A percentile compares a stretch with the other conserved stretches of the same genome.
phyloP scores from a whole-genome alignment of 352 stramenopile species.

The Globisporangium megalacanthum region DNA sequence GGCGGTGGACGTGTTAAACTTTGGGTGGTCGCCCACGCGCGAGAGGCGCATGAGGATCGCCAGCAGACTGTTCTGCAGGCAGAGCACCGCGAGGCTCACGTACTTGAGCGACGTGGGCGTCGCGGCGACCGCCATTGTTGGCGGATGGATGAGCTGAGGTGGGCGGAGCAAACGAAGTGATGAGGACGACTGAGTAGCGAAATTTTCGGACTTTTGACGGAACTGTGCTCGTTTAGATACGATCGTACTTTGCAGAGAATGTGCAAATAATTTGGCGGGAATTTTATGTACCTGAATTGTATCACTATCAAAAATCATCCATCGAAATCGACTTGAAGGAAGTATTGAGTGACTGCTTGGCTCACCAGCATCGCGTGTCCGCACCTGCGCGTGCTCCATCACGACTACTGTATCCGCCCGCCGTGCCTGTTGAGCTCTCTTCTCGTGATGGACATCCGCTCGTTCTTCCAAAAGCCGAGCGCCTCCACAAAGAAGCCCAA shows the following conservation, averaged over 20 bases:
- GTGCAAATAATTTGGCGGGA: too few relatives aligned
- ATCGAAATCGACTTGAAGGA: too few relatives aligned
- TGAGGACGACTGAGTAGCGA: background rate
- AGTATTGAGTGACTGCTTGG: background rate
- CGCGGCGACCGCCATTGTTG: background rate
- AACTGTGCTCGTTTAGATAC: too few relatives aligned
- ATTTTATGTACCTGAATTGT: too few relatives aligned
- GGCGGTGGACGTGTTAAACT: slow-evolving; percentile 71
- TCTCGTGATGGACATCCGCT: slow-evolving; percentile 73
- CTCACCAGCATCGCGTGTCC: background rate
- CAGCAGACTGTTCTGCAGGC: slow-evolving; percentile 73
- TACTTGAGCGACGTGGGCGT: slow-evolving; percentile 62
- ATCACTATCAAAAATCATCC: too few relatives aligned
- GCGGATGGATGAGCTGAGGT: too few relatives aligned
- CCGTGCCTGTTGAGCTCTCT: too few relatives aligned
- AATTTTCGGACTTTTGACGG: background rate
- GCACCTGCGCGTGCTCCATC: background rate
- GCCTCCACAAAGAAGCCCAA: slow-evolving; percentile 3
- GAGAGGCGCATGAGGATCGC: slow-evolving; percentile 81
- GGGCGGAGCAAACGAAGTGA: too few relatives aligned
- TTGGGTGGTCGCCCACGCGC: slow-evolving; percentile 54
- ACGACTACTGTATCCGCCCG: too few relatives aligned
- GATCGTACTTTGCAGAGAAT: too few relatives aligned
- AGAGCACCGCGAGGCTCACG: slow-evolving; percentile 68
- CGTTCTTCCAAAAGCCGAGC: slow-evolving; percentile 70